Evolutionary conservation across 2,329 filamentous ascomycete genomes (phyloP), one percentile per base, ranked within the genome.

Genomic region (Tolypocladium inflatum): DNA sequence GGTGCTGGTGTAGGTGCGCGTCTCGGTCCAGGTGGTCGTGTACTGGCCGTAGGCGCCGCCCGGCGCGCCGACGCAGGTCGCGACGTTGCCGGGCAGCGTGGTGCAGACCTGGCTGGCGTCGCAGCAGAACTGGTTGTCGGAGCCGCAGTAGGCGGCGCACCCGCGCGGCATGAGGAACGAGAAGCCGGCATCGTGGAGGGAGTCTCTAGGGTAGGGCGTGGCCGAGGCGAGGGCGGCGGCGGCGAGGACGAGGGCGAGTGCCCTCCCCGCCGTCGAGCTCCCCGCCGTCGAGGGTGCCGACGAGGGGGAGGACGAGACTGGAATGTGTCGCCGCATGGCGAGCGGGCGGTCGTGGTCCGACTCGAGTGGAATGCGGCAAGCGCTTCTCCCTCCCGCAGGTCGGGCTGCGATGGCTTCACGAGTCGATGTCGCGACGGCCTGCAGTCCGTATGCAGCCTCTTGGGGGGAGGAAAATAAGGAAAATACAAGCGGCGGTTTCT

Each of bases 1-100:
- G 35, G 82, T 85, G 68, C 78, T 84, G 58, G 84, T 87, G 68
- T 76, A 83, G 2, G 83, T 84, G 62, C 74, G 73, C 50, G 83
- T 85, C 72, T 80, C 75, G 33, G 83, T 86, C 80, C 81, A 86
- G 5, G 83, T 86, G 10, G 79, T 81, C 39, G 80, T 83, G 69
- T 74, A 79, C 57, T 71, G 71, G 61, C 63, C 71, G 57, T 66
- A 67, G 59, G 68, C 69, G 37, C 68, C 70, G 60, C 67, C 69
- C 38, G 67, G 68, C 30, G 69, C 72, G 53, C 62, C 65, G 42
- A 74, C 67, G 64, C 82, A 85, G 56, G 75, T 78, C 37, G 82
- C 81, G 45, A 80, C 71, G 63, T 76, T 75, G 62, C 72, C 69
- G 6, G 73, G 68, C 10, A 73, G 58, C 7, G 82, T 85, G 58